Percentiles rank a stretch among this genome's conserved stretches.
These are phyloP conservation scores for Hamamelis virginiana DNA, from an alignment of 164 flowering plant genomes.

Conservation along the genomic window DNA sequence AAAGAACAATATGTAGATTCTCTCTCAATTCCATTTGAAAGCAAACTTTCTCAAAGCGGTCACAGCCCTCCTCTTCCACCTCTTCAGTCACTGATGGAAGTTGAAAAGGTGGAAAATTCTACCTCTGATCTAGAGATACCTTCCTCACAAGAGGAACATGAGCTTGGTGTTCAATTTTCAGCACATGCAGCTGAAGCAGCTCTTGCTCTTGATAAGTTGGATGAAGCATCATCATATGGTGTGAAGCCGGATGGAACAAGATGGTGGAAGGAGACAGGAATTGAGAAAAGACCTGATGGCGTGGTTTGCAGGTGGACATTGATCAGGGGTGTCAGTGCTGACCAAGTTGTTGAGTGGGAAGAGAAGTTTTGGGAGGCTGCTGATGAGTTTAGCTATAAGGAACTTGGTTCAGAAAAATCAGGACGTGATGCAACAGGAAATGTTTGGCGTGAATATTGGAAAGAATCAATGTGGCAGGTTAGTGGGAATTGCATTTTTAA, in stretches of 20 bases:
- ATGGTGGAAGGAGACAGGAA: constrained; percentile 95
- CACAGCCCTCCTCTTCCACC: constrained; percentile 63
- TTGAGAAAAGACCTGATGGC: constrained; percentile 79
- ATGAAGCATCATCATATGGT: constrained; percentile 40
- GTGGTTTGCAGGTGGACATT: constrained; percentile 93
- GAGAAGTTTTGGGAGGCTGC: constrained; percentile 97
- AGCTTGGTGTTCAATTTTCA: constrained; percentile 48
- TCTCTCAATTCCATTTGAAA: constrained; percentile 73
- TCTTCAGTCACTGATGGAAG: constrained; percentile 66
- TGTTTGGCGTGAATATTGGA: constrained; percentile 96
- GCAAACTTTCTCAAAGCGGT: constrained; percentile 31
- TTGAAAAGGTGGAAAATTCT: constrained; percentile 35
- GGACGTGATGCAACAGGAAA: constrained; percentile 90
- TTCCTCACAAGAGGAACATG: constrained; percentile 38
- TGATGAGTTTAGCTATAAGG: constrained; percentile 75
- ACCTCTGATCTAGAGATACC: constrained; percentile 26
- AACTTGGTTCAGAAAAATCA: constrained; percentile 95
- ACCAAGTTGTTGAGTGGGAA: constrained; percentile 80
- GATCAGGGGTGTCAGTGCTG: constrained; percentile 82
- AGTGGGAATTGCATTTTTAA: constrained; percentile 6
- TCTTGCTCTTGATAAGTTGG: constrained; percentile 47
- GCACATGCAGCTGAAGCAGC: constrained; percentile 74
- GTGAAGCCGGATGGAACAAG: constrained; percentile 71
- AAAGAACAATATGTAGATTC: constrained; percentile 50
- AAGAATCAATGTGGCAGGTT: constrained; percentile 91